These are phyloP conservation scores for Dactylella cylindrospora DNA, from an alignment of 2,329 filamentous ascomycete genomes.

Conservation along the genomic window DNA sequence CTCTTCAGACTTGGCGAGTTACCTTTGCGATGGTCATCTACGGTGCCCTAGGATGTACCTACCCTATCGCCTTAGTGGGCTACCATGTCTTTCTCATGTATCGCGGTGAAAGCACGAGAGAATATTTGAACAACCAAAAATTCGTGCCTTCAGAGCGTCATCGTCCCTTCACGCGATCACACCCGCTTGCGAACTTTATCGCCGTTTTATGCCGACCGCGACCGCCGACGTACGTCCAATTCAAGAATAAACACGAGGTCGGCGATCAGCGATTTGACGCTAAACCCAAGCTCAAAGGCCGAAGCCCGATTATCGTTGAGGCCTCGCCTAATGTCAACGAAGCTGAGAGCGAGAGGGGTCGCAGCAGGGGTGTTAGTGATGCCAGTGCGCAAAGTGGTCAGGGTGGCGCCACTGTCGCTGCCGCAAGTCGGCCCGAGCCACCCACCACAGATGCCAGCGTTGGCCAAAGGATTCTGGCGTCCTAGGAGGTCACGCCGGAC, in stretches of 20 bases:
- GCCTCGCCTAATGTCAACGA: constrained; percentile 6
- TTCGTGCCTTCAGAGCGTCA: constrained; percentile 90
- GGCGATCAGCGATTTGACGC: constrained; percentile 81
- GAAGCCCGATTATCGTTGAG: constrained; percentile 25
- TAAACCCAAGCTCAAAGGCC: constrained; percentile 32
- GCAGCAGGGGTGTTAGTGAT: constrained; percentile 37
- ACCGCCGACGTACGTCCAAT: constrained; percentile 75
- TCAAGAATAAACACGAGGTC: constrained; percentile 73
- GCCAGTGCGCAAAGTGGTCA: constrained; percentile 19
- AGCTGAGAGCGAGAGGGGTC: constrained; percentile 20
- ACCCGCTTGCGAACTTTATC: constrained; percentile 73
- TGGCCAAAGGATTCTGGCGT: constrained; percentile 36
- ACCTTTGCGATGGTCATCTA: constrained; percentile 89
- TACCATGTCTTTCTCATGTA: constrained; percentile 93
- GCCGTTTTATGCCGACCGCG: constrained; percentile 79
- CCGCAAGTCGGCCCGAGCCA: constrained; percentile 18
- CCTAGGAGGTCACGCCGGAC: constrained; percentile 16
- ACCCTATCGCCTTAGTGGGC: constrained; percentile 77
- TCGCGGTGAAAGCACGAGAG: constrained; percentile 88
- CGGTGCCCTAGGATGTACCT: constrained; percentile 70
- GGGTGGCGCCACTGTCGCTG: constrained; percentile 27
- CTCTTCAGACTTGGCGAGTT: constrained; percentile 71
- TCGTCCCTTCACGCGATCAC: constrained; percentile 81
- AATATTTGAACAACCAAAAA: constrained; percentile 90
- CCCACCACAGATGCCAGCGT: constrained; percentile 18